These are phyloP conservation scores for Apiospora koreana DNA, from an alignment of 2,329 filamentous ascomycete genomes.

Conservation along the genomic window DNA sequence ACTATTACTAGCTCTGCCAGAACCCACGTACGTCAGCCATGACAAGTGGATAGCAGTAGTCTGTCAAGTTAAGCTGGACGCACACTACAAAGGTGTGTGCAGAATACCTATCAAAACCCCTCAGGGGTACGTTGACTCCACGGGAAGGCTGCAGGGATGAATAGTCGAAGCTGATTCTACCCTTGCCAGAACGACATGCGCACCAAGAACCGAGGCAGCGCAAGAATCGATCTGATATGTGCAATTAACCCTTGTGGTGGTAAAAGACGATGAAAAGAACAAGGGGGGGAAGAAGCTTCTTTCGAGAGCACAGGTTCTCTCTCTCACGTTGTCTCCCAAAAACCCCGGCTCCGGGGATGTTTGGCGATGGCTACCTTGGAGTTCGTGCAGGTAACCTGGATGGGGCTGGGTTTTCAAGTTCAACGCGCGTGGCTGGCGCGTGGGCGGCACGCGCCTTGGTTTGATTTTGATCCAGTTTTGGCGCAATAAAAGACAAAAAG, in stretches of 20 bases:
- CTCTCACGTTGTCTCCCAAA: background rate
- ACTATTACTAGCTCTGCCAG: background rate
- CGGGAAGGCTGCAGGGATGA: constrained; percentile 11
- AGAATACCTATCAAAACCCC: background rate
- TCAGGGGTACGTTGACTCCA: constrained; percentile 5
- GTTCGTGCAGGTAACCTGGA: background rate
- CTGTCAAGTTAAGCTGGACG: background rate
- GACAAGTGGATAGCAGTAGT: background rate
- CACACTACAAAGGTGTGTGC: background rate
- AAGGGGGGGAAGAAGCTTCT: background rate
- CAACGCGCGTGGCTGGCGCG: constrained; percentile 6
- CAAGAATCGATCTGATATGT: background rate
- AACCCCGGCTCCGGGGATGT: background rate
- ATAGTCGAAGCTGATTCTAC: background rate
- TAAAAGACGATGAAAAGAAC: background rate
- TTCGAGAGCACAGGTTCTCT: background rate
- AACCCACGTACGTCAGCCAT: background rate
- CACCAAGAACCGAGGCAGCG: background rate
- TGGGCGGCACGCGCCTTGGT: constrained; percentile 5
- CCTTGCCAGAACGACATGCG: constrained; percentile 3
- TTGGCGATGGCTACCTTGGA: background rate
- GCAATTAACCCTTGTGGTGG: background rate
- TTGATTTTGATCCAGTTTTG: background rate
- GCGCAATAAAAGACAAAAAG: background rate
- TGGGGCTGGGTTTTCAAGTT: background rate